Percentiles rank a stretch among this genome's conserved stretches.
Evolutionary conservation across 2,329 filamentous ascomycete species (phyloP).

Genomic region (Berkeleyomyces basicola): DNA sequence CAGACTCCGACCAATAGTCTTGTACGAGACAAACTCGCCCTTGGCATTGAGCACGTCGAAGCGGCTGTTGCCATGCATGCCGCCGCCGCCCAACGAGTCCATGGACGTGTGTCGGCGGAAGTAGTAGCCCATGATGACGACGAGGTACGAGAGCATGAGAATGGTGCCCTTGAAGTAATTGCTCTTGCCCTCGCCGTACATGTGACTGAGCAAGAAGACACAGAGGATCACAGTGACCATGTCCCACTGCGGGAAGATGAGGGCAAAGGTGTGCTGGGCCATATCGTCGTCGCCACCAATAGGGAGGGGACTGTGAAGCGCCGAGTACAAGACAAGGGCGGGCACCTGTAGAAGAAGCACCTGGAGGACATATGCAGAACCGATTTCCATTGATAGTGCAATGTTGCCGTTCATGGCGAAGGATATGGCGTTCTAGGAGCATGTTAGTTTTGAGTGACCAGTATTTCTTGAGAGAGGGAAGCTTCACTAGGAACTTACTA

Average conservation of each 20-base stretch:
- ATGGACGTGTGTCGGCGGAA: conserved; percentile 45
- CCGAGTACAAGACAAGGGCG: conserved; percentile 80
- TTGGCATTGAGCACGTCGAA: conserved; percentile 38
- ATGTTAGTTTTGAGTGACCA: conserved; percentile 13
- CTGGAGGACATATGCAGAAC: conserved; percentile 89
- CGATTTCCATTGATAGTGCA: conserved; percentile 96
- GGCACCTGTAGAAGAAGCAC: conserved; percentile 92
- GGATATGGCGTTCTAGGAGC: conserved; percentile 72
- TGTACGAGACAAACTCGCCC: conserved; percentile 34
- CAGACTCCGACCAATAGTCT: conserved; percentile 34
- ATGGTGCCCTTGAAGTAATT: conserved; percentile 99
- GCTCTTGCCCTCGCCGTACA: conserved; percentile 97
- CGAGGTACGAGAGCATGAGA: conserved; percentile 78
- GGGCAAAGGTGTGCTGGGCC: conserved; percentile 52
- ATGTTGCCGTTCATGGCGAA: conserved; percentile 99
- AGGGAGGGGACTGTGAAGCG: conserved; percentile 41
- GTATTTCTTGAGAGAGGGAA: conserved; percentile 10
- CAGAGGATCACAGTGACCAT: conserved; percentile 95
- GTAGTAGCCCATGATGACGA: conserved; percentile 84
- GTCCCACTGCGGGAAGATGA: conserved; percentile 98
- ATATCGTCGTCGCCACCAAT: conserved; percentile 23
- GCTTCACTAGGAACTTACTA: conserved; percentile 39
- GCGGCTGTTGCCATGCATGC: conserved; percentile 26
- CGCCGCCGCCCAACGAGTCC: conserved; percentile 18
- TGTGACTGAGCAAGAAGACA: conserved; percentile 90